Evolutionary conservation across 371 early-diverging fungal genomes (phyloP), one percentile per base, ranked within the genome.

Genomic region (Capillidium rhysosporum): DNA sequence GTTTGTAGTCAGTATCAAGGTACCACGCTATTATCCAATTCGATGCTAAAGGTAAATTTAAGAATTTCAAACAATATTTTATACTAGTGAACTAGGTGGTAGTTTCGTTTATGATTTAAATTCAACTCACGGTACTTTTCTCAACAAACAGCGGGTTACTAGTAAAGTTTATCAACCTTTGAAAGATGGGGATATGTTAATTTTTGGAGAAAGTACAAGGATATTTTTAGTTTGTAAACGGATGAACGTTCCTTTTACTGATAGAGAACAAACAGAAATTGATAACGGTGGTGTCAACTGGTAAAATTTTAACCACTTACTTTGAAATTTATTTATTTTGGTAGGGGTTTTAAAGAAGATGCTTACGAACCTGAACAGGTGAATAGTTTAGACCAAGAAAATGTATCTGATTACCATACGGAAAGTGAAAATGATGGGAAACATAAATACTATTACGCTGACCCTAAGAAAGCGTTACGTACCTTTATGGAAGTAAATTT

Each of bases 11-110:
- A 5, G n/a, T 51, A 12, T 51, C 51, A 18, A 10, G 51, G 9
- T 51, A 51, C 21, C 51, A 51, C 21, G 51, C 51, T 7, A 20
- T 51, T 10, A 3, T 51, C 18, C 51, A 51, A 23, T 51, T 51
- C 24, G 34, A 51, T 48, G 16, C 4, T 9, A 48, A 48, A 23
- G 49, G 49, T 48, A 48, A 28, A 9, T 48, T 30, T 14, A 24
- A 48, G 9, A 10, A 21, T n/a, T 24, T 18, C 8, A 48, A 48
- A 48, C 26, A 10, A 48, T 8, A 9, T 8, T 24, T 24, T 8
- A 14, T 21, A 14, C 16, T 20, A 45, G 20, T 7, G 7, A 43
- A 43, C 5, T 16, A 51, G 52, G 52, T 10, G 12, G 40, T 24
- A 16, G 8, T 14, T 40, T 40, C 18, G 24, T 52, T 14, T 52